These are phyloP conservation scores for Kodamaea alishanica DNA, from an alignment of 1,139 yeast genomes.

Conservation along the genomic window DNA sequence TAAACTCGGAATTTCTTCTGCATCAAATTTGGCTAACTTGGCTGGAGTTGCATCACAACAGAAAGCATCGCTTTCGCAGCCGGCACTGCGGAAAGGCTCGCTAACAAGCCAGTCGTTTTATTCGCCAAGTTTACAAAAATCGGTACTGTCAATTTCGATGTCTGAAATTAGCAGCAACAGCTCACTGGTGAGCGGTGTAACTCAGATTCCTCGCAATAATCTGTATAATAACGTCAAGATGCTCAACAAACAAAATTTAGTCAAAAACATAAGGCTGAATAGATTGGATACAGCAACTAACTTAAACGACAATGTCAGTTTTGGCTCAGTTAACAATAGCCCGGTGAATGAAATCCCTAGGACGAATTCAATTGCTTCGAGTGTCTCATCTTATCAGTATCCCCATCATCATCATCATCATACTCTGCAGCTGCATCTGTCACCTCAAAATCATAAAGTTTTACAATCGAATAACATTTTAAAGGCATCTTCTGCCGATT, in stretches of 20 bases:
- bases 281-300: slow-evolving; percentile 33
- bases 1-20: too few species aligned
- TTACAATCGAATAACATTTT: slow-evolving; percentile 7
- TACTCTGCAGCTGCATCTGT: slow-evolving; percentile 12
- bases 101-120: slow-evolving; percentile 7
- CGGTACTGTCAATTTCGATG: neutral
- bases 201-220: slow-evolving; percentile 2
- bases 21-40: too few species aligned
- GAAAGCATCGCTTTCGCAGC: slow-evolving; percentile 3
- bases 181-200: too few species aligned
- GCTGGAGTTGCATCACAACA: neutral
- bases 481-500: slow-evolving; percentile 15
- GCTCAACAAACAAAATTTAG: slow-evolving; percentile 19
- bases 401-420: slow-evolving; percentile 11
- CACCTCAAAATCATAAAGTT: slow-evolving; percentile 8
- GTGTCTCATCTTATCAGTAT: slow-evolving; percentile 8
- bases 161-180: neutral
- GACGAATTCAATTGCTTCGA: too few species aligned
- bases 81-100: slow-evolving; percentile 7
- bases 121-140: neutral
- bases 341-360: too few species aligned
- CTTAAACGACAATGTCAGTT: slow-evolving; percentile 1
- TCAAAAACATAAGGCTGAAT: slow-evolving; percentile 26
- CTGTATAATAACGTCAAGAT: slow-evolving; percentile 20
- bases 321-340: too few species aligned